These are phyloP conservation scores for Yueomyces sp. DNA, from an alignment of 805 yeast genomes.

Conservation along the genomic window DNA sequence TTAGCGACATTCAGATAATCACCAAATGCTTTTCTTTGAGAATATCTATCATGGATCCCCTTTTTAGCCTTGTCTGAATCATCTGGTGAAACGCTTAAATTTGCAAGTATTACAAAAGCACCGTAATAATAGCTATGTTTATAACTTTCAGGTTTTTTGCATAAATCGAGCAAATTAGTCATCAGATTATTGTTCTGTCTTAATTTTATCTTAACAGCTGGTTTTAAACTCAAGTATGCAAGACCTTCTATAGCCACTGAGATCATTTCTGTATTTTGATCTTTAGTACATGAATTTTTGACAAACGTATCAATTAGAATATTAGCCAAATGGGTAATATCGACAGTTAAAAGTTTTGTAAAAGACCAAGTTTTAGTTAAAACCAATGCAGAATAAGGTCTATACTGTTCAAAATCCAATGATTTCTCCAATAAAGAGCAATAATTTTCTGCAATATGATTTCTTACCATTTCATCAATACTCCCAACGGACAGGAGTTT, in stretches of 20 bases:
- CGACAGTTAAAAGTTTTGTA: slow-evolving; percentile 23
- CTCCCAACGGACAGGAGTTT: slow-evolving; percentile 33
- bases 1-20: slow-evolving; percentile 6
- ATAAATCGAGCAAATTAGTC: not conserved
- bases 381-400: slow-evolving; percentile 30
- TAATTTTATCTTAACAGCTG: slow-evolving; percentile 24
- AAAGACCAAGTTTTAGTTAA: slow-evolving; percentile 47
- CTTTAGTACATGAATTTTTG: not conserved
- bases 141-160: slow-evolving; percentile 4
- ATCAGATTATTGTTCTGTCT: slow-evolving; percentile 26
- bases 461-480: slow-evolving; percentile 36
- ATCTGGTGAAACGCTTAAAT: slow-evolving; percentile 16
- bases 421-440: slow-evolving; percentile 28
- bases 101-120: slow-evolving; percentile 21
- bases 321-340: slow-evolving; percentile 22
- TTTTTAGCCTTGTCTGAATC: slow-evolving; percentile 13
- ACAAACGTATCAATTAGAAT: slow-evolving; percentile 13
- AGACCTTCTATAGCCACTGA: slow-evolving; percentile 29
- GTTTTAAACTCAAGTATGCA: slow-evolving; percentile 35
- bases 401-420: slow-evolving; percentile 14
- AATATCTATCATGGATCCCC: slow-evolving; percentile 8
- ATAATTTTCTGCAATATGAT: slow-evolving; percentile 33
- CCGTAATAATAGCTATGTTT: slow-evolving; percentile 17
- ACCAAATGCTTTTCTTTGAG: slow-evolving; percentile 16
- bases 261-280: slow-evolving; percentile 1